Evolutionary conservation across 1,284 basidiomycete species (phyloP).

Genomic region (Trametes sp.): DNA sequence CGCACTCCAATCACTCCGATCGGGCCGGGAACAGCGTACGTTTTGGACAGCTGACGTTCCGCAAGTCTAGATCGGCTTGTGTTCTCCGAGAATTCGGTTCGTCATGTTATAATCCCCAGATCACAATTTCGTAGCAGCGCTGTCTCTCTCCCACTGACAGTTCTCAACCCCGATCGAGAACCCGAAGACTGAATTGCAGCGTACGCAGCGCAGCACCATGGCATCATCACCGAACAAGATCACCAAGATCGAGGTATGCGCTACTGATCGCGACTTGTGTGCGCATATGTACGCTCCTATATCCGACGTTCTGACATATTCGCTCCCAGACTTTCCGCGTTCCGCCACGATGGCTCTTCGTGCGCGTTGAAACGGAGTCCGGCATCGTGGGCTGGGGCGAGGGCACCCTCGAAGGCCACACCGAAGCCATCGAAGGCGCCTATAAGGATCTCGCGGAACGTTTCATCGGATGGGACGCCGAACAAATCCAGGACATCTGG

Average conservation of each 20-base stretch:
- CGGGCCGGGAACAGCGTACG: too few species aligned
- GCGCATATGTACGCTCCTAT: neutral
- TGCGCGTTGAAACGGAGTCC: slow-evolving; percentile 73
- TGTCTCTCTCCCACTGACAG: neutral
- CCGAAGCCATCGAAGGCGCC: slow-evolving; percentile 80
- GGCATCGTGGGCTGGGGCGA: slow-evolving; percentile 79
- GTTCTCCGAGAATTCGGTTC: neutral
- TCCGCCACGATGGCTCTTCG: slow-evolving; percentile 80
- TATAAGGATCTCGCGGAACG: slow-evolving; percentile 66
- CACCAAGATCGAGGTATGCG: slow-evolving; percentile 35
- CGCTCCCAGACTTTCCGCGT: slow-evolving; percentile 64
- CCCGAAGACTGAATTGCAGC: too few species aligned
- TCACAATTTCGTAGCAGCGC: too few species aligned
- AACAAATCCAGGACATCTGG: slow-evolving; percentile 79
- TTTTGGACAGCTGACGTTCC: too few species aligned
- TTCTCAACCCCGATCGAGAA: too few species aligned
- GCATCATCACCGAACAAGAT: slow-evolving; percentile 29
- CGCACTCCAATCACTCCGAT: too few species aligned
- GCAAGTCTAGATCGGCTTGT: neutral
- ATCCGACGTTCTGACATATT: too few species aligned
- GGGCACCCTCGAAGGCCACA: slow-evolving; percentile 73
- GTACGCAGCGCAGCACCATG: neutral
- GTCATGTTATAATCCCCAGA: too few species aligned
- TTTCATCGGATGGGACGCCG: slow-evolving; percentile 72
- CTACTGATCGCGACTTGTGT: neutral